Base-by-base conservation (phyloP, 148 eudicot species). In the Nepenthes gracilis region DNA sequence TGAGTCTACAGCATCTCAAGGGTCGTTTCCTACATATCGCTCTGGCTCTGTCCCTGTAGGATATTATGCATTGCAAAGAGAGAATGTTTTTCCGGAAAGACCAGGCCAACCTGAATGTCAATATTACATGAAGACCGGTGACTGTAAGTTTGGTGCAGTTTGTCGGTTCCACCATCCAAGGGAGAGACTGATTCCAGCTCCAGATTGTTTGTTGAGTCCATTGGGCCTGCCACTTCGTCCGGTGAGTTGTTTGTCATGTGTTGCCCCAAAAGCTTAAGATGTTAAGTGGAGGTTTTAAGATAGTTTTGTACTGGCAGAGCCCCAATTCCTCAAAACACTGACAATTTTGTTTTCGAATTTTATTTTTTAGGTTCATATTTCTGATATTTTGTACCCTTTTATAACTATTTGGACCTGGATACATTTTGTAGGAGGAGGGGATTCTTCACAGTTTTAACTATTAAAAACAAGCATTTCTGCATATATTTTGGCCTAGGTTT, bases 101-200 rank as follows among this genome's bases (percentile, higher is more conserved):
- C 92, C 92, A 2, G 99, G 99, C 2, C 95, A 88, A 52, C 89
- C 97, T 38, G 97, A 93, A 65, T 93, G 99, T 66, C 96, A 93
- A 63, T 93, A 89, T 71, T 93, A 89, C 68, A 79, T 89, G 90
- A 93, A 93, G 76, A 93, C 99, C 3, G 99, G 99, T 56, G 99
- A 93, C 72, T 93, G 99, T 81, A 93, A 89, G 70, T 93, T 84
- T 69, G 99, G 99, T 66, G 95, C 92, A 33, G 89, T 89, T 45
- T 93, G 99, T 68, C 81, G 83, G 56, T 93, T 86, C 66, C 97
- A 93, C 71, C 99, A 93, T 69, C 99, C 99, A 12, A 84, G 79
- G 61, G 97, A 93, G 63, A 73, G 99, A 72, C 65, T 83, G 34
- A 58, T 84, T 74, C 95, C 92, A 9, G 72, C 82, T 71, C 99